A percentile compares a stretch with the other conserved stretches of the same genome.
These are phyloP conservation scores for Cercospora zeae-maydis DNA, from an alignment of 2,329 filamentous ascomycete species.

Conservation along the genomic window DNA sequence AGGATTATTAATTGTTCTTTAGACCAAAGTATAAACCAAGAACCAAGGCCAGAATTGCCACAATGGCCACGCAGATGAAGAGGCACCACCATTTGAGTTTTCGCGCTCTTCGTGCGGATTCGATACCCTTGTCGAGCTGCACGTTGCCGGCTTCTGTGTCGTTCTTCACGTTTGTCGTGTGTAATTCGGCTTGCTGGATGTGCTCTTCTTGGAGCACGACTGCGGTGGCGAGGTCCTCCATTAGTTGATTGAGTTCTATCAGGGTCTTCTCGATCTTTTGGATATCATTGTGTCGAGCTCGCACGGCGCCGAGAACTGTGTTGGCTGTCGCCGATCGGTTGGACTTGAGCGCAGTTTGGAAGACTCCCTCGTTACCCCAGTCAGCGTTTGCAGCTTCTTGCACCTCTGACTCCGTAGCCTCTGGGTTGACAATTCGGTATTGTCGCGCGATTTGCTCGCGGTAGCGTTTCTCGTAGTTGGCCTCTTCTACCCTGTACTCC, in stretches of 20 bases:
- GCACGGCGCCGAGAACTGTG: constrained; percentile 71
- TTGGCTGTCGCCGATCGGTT: constrained; percentile 72
- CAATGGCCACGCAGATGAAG: constrained; percentile 51
- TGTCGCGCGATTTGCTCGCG: constrained; percentile 76
- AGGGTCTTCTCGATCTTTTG: constrained; percentile 75
- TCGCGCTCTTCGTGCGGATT: constrained; percentile 62
- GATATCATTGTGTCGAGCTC: constrained; percentile 78
- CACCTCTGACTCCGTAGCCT: constrained; percentile 71
- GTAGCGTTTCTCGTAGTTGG: constrained; percentile 66
- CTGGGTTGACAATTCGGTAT: constrained; percentile 67
- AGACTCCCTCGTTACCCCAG: constrained; percentile 75
- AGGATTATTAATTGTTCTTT: constrained; percentile 15
- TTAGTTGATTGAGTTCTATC: constrained; percentile 65
- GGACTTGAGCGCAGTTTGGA: constrained; percentile 74
- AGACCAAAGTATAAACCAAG: constrained; percentile 50
- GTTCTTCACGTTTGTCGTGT: constrained; percentile 62
- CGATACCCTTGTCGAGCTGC: constrained; percentile 65
- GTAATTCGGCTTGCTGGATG: constrained; percentile 60
- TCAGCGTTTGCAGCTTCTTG: constrained; percentile 65
- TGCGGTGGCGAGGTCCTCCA: constrained; percentile 69
- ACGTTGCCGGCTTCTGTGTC: constrained; percentile 67
- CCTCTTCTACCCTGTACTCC: constrained; percentile 68
- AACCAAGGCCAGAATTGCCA: constrained; percentile 49
- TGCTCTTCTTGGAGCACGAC: constrained; percentile 68
- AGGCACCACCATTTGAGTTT: constrained; percentile 82